Conservation (phyloP, 73 alveolate genomes). For the Effrenium voratum region DNA sequence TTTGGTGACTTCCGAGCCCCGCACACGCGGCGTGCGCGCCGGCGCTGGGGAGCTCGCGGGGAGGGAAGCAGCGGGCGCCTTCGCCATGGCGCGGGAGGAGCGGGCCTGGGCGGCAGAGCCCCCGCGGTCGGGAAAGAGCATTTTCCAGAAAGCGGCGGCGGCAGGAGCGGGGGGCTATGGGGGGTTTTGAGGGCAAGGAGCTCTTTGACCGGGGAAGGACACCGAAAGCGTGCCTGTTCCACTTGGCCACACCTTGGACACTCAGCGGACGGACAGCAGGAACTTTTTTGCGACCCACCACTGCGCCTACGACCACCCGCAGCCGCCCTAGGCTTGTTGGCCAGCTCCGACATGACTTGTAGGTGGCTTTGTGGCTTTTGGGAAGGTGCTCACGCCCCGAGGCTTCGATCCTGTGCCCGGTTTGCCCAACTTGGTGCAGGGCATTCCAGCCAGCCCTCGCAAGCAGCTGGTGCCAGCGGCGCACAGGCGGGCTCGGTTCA, state of each 20-base stretch:
- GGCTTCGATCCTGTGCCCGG: conserved; percentile 93
- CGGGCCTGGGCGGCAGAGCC: conserved; percentile 81
- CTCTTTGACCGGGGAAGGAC: neutral
- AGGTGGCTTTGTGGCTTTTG: neutral
- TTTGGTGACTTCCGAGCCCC: too few species aligned
- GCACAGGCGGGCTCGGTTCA: conserved; percentile 34
- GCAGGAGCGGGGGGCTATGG: neutral
- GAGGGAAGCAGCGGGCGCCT: neutral
- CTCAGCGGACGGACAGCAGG: neutral
- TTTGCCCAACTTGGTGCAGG: conserved; percentile 59
- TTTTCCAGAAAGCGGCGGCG: conserved; percentile 25
- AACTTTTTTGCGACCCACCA: conserved; percentile 45
- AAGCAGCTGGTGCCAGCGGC: conserved; percentile 69
- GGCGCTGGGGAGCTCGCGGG: neutral
- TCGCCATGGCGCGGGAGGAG: neutral
- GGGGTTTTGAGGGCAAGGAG: neutral
- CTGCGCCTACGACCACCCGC: conserved; percentile 51
- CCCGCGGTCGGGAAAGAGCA: conserved; percentile 60
- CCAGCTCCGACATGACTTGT: neutral
- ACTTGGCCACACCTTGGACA: neutral
- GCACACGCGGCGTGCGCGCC: too few species aligned
- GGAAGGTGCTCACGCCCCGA: neutral
- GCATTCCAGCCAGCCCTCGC: conserved; percentile 77
- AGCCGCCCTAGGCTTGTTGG: neutral
- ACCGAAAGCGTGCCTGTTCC: neutral